Percentiles rank a stretch among this genome's conserved stretches.
Conservation (phyloP, 1,139 yeast species). For the Spathaspora sp. region DNA sequence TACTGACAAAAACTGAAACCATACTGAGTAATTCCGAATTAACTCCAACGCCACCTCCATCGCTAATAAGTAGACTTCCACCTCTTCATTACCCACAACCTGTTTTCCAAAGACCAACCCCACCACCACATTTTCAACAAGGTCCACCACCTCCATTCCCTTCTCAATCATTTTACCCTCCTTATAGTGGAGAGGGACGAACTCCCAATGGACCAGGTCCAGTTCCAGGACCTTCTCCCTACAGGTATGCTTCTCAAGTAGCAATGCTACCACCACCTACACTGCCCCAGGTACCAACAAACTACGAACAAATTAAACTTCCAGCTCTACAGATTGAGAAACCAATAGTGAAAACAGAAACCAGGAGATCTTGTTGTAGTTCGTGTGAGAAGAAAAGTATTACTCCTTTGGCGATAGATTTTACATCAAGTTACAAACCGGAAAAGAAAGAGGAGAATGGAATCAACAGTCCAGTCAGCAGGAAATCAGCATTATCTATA, state of each 20-base stretch:
- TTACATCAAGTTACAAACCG: slow-evolving; percentile 24
- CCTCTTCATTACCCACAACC: slow-evolving; percentile 5
- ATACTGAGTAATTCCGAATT: background rate
- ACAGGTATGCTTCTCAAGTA: background rate
- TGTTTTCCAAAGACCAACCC: slow-evolving; percentile 5
- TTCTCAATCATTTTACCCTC: slow-evolving; percentile 32
- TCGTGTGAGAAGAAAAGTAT: slow-evolving; percentile 6
- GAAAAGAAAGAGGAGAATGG: background rate
- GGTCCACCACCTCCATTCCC: slow-evolving; percentile 7
- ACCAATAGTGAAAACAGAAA: background rate
- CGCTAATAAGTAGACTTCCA: slow-evolving; percentile 6
- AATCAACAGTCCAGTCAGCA: background rate
- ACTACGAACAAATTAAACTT: slow-evolving; percentile 2
- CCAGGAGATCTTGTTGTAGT: slow-evolving; percentile 11
- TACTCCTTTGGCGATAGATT: slow-evolving; percentile 30
- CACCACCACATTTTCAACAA: slow-evolving; percentile 8
- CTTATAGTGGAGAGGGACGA: slow-evolving; percentile 35
- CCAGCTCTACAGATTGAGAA: slow-evolving; percentile 5
- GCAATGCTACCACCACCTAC: slow-evolving; percentile 8
- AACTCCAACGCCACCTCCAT: slow-evolving; percentile 6
- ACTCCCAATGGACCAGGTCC: slow-evolving; percentile 51
- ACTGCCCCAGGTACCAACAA: slow-evolving; percentile 8
- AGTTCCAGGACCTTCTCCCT: slow-evolving; percentile 43
- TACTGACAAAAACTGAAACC: background rate
- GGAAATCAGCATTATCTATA: slow-evolving; percentile 25